Evolutionary conservation across 345 rosid genomes (phyloP).

Genomic region (Acer yangbiense): DNA sequence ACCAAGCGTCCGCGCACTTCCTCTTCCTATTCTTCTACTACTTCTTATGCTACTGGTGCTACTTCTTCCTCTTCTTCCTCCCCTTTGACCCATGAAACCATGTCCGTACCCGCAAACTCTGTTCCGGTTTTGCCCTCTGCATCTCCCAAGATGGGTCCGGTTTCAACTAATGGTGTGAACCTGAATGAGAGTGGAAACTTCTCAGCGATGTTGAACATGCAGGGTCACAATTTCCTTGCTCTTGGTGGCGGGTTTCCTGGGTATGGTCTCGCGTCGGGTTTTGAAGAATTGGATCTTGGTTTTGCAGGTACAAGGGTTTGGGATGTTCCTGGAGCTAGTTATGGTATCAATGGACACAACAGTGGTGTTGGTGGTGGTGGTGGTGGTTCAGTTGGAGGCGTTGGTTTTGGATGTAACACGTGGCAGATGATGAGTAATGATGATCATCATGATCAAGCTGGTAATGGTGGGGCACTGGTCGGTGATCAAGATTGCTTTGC

Average conservation of each 20-base stretch:
- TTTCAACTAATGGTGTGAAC: conserved; percentile 20
- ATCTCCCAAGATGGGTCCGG: conserved; percentile 21
- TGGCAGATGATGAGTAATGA: conserved; percentile 42
- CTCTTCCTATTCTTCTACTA: conserved; percentile 15
- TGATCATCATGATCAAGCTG: conserved; percentile 28
- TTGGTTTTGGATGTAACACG: conserved; percentile 29
- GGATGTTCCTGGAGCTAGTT: conserved; percentile 40
- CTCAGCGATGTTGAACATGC: conserved; percentile 23
- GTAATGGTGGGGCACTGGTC: conserved; percentile 29
- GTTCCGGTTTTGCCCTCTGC: conserved; percentile 19
- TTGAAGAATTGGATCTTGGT: conserved; percentile 42
- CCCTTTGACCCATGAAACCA: conserved; percentile 29
- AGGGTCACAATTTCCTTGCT: conserved; percentile 24
- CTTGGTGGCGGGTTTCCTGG: conserved; percentile 31
- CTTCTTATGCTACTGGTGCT: not conserved
- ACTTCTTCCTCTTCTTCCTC: conserved; percentile 27
- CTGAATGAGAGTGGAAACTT: conserved; percentile 35
- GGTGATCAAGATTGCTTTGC: conserved; percentile 44
- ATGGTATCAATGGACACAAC: conserved; percentile 15
- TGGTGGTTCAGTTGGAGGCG: conserved; percentile 11
- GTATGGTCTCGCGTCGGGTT: conserved; percentile 27
- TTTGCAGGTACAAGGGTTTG: conserved; percentile 37
- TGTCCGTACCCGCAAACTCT: conserved; percentile 19
- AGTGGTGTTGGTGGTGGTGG: conserved; percentile 2
- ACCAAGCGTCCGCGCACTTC: conserved; percentile 48